Evolutionary conservation across 2,329 filamentous ascomycete genomes (phyloP), one percentile per base, ranked within the genome.

Genomic region (Acephala macrosclerotiorum): DNA sequence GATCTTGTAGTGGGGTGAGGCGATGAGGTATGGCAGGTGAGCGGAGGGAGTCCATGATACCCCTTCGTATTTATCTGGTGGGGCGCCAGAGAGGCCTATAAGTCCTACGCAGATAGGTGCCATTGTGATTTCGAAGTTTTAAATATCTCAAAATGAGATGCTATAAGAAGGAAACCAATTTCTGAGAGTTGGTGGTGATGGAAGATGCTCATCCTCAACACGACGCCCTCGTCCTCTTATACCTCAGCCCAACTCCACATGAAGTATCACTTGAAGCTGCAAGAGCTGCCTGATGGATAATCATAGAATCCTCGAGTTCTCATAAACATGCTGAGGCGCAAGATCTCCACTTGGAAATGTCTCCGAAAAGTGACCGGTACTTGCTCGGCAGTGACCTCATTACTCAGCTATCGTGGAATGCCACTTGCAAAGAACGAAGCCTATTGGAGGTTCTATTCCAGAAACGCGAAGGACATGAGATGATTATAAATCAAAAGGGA

Each of bases 21-120:
- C 84, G 35, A 82, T 75, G 2, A 90, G 82, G 72, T 89, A 89
- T 0, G 88, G 86, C 0, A 90, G 81, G 70, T 90, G 87, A 1
- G 83, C 85, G 20, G 72, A 71, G 33, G 78, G 79, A 1, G 85
- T 86, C 87, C 87, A 90, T 0, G 82, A 81, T 4, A 80, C 81
- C 7, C 59, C 66, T 65, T 65, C 63, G 40, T 58, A 63, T 45
- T 60, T 22, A 2, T 51, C 45, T 35, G 79, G 79, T 58, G 84
- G 82, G 1, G 80, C 79, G 61, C 83, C 77, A 1, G 85, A 88
- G 60, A 89, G 84, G 55, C 87, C 87, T 65, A 88, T 80, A n/a
- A 89, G 79, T 35, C 82, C 87, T 18, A 85, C 76, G 60, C 84
- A 83, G 65, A 88, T 86, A 11, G 81, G 83, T 42, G 83, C 72